These are phyloP conservation scores for Biscutella laevigata DNA, from an alignment of 441 rosid genomes.

Conservation along the genomic window DNA sequence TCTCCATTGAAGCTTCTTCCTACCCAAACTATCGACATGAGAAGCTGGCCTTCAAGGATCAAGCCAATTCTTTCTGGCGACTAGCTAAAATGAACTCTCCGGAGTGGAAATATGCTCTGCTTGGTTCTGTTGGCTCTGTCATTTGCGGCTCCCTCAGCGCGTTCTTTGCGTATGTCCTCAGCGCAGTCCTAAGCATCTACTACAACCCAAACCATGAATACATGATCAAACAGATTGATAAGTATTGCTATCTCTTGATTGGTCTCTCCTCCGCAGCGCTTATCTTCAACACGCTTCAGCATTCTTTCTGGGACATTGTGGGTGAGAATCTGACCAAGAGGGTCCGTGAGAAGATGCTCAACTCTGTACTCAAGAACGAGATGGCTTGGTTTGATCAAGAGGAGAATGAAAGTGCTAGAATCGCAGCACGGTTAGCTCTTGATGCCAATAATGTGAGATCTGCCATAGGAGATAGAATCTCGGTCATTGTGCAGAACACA, in stretches of 20 bases:
- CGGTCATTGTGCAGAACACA: slow-evolving; percentile 89
- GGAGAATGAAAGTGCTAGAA: slow-evolving; percentile 92
- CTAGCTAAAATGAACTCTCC: slow-evolving; percentile 97
- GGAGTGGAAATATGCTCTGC: slow-evolving; percentile 87
- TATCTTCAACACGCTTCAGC: slow-evolving; percentile 85
- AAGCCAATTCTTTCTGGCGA: slow-evolving; percentile 88
- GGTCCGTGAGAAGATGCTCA: slow-evolving; percentile 90
- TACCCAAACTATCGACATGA: slow-evolving; percentile 73
- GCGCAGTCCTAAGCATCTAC: slow-evolving; percentile 84
- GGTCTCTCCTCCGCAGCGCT: slow-evolving; percentile 91
- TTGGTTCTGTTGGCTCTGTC: slow-evolving; percentile 87
- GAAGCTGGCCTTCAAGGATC: slow-evolving; percentile 85
- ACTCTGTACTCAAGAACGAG: slow-evolving; percentile 86
- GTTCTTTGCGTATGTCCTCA: slow-evolving; percentile 84
- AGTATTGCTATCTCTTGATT: slow-evolving; percentile 79
- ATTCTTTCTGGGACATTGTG: slow-evolving; percentile 91
- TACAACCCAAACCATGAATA: slow-evolving; percentile 69
- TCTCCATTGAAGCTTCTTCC: slow-evolving; percentile 65
- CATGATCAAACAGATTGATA: slow-evolving; percentile 76
- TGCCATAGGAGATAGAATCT: slow-evolving; percentile 92
- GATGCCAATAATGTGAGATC: slow-evolving; percentile 97
- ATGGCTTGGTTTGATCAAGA: slow-evolving; percentile 99
- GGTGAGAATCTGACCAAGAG: slow-evolving; percentile 97
- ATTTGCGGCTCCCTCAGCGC: slow-evolving; percentile 95
- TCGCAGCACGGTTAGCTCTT: slow-evolving; percentile 79